Evolutionary conservation across 805 yeast species (phyloP).

Genomic region (Candida lessepsii): DNA sequence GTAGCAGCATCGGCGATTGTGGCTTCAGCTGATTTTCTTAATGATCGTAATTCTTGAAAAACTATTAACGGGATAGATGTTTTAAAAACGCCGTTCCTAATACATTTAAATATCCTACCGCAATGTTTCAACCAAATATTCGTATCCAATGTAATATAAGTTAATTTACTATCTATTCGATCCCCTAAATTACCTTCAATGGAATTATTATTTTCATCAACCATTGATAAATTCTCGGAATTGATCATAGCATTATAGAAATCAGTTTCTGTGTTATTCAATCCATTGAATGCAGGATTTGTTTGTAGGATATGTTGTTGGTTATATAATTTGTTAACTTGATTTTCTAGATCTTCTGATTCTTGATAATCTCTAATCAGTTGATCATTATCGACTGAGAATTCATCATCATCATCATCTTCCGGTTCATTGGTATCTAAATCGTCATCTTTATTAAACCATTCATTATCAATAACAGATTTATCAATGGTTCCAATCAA

Average conservation of each 20-base stretch:
- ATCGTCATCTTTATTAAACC: slow-evolving; percentile 19
- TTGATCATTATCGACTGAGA: slow-evolving; percentile 15
- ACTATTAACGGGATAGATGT: slow-evolving; percentile 71
- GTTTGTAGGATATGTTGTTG: slow-evolving; percentile 20
- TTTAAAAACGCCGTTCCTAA: slow-evolving; percentile 56
- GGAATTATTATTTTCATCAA: slow-evolving; percentile 12
- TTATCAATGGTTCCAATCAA: slow-evolving; percentile 8
- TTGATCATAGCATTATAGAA: slow-evolving; percentile 23
- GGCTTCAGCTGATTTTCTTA: slow-evolving; percentile 69
- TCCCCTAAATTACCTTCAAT: slow-evolving; percentile 54
- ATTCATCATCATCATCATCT: slow-evolving; percentile 20
- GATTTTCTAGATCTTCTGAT: slow-evolving; percentile 20
- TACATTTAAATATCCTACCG: slow-evolving; percentile 70
- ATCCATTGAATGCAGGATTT: slow-evolving; percentile 10
- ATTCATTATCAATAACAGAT: slow-evolving; percentile 24
- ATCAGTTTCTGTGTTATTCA: slow-evolving; percentile 18
- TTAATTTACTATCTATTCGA: slow-evolving; percentile 54
- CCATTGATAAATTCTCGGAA: slow-evolving; percentile 18
- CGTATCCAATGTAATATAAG: slow-evolving; percentile 68
- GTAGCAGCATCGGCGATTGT: slow-evolving; percentile 79
- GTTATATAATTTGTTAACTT: slow-evolving; percentile 18
- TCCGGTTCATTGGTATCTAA: slow-evolving; percentile 23
- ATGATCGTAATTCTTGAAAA: slow-evolving; percentile 71
- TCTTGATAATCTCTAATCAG: slow-evolving; percentile 23
- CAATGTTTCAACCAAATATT: slow-evolving; percentile 81